Base-by-base conservation (phyloP, 345 rosid genomes). In the Camelina hispida region DNA sequence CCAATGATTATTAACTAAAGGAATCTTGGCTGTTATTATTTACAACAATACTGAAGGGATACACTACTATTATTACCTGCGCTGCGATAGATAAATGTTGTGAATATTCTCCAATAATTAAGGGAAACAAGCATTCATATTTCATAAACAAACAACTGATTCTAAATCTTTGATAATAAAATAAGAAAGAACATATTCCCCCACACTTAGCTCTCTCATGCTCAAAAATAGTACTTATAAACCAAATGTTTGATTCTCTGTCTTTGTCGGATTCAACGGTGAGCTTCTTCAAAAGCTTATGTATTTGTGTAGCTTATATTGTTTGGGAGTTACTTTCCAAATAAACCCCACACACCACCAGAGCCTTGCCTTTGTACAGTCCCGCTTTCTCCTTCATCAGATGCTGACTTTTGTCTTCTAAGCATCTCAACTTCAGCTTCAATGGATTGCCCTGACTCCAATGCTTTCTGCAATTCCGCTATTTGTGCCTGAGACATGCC, bases 361-460 rank as follows among this genome's bases (percentile, higher is more conserved):
- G 98, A 87, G 72, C 87, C 85, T 86, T 92, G 93, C 78, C 80
- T 84, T 76, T 84, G 66, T 44, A 76, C 81, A 14, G 84, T 76
- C 22, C 79, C 78, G 9, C 62, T 83, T 79, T 92, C 97, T 79
- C 88, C 89, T 69, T 78, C 84, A 7, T 89, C 97, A 68, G 90
- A 62, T 18, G 80, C 86, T 20, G 85, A 84, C 81, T 88, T 95
- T 79, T 92, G 89, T 76, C 79, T 87, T 84, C 93, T 66, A 52
- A 90, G 97, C 78, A 86, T 79, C 81, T 92, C 87, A 28, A 89
- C 98, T 83, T 95, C 97, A 46, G 83, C 89, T 75, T 90, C 99
- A 57, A 89, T 66, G 48, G 93, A 74, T 81, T 80, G 82, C 58
- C 88, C 82, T 2, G 98, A 89, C 76, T 89, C 94, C 68, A 92